Evolutionary conservation across 2,329 filamentous ascomycete genomes (phyloP).

Genomic region (Trichoderma afroharzianum): DNA sequence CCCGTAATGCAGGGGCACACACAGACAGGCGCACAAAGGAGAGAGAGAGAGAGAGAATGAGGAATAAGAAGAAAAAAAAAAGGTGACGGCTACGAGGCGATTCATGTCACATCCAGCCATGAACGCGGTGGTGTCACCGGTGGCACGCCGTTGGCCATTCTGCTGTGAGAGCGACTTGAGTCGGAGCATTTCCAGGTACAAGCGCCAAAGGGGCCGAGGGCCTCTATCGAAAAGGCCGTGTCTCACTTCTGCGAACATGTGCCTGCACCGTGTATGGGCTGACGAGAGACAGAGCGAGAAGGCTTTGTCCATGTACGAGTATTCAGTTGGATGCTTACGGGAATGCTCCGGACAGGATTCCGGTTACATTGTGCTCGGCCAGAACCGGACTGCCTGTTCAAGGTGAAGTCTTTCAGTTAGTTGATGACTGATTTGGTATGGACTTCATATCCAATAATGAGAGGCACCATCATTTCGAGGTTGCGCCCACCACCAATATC

Average conservation of each 20-base stretch:
- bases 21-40: not conserved
- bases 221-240: not conserved
- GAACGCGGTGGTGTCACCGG: not conserved
- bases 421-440: not conserved
- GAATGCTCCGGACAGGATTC: not conserved
- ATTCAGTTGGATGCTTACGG: not conserved
- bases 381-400: conserved; percentile 8
- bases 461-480: not conserved
- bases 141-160: not conserved
- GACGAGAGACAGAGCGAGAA: not conserved
- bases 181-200: not conserved
- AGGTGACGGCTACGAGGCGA: conserved; percentile 1
- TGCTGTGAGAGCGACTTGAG: not conserved
- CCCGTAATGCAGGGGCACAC: not conserved
- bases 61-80: not conserved
- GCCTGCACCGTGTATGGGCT: not conserved
- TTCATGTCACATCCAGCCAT: not conserved
- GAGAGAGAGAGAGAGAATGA: not conserved
- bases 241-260: not conserved
- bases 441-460: not conserved
- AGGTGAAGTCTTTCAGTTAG: not conserved
- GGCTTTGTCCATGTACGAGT: not conserved
- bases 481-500: not conserved
- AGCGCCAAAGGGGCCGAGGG: not conserved
- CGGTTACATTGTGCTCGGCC: not conserved